Conservation (phyloP, 306 rosid genomes). For the Trifolium pratense region DNA sequence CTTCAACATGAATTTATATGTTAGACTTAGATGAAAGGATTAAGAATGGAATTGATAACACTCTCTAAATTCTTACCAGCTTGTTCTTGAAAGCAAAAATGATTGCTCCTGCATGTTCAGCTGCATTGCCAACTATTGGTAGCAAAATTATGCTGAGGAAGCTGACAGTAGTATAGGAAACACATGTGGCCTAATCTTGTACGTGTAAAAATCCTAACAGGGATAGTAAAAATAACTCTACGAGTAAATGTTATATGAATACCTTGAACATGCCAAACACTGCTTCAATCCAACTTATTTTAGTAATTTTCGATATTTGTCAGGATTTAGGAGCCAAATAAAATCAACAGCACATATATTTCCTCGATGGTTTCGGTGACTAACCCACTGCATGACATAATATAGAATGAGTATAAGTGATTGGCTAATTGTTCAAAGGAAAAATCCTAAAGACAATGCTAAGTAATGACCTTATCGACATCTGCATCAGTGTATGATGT, state of each 20-base stretch:
- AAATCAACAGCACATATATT: constrained; percentile 97
- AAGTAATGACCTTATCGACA: constrained; percentile 72
- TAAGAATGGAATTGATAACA: too few species aligned
- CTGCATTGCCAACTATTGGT: too few species aligned
- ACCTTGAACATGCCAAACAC: constrained; percentile 91
- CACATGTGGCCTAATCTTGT: background rate
- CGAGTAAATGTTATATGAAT: constrained; percentile 4
- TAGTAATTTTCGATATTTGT: constrained; percentile 66
- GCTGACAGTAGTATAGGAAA: background rate
- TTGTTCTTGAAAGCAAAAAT: too few species aligned
- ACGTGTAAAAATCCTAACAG: constrained; percentile 7
- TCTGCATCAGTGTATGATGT: constrained; percentile 94
- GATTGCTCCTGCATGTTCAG: too few species aligned
- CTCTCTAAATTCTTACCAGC: too few species aligned
- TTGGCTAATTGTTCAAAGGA: constrained; percentile 1
- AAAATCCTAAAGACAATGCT: background rate
- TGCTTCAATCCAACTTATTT: constrained; percentile 81
- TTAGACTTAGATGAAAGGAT: too few species aligned
- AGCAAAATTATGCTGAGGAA: too few species aligned
- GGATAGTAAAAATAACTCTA: constrained; percentile 23
- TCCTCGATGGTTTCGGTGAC: constrained; percentile 96
- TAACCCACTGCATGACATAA: constrained; percentile 78
- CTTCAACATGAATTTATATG: too few species aligned
- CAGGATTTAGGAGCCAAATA: constrained; percentile 91
- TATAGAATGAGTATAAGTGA: constrained; percentile 26